Evolutionary conservation across 495 filamentous ascomycete genomes (phyloP).

Genomic region (Hypoxylon fuscum): DNA sequence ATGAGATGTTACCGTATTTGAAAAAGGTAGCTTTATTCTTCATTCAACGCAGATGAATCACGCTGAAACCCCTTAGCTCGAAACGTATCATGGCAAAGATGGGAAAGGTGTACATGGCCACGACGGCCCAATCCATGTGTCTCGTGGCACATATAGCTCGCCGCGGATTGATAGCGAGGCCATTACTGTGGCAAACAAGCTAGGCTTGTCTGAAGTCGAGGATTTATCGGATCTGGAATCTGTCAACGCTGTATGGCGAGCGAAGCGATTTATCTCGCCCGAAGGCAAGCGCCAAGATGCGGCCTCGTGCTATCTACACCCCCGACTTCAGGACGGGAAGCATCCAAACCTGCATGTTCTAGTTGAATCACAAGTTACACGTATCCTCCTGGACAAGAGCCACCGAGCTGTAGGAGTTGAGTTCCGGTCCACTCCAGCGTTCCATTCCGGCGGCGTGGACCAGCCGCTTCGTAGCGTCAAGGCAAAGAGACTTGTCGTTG

Average conservation of each 20-base stretch:
- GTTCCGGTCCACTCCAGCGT: constrained; percentile 37
- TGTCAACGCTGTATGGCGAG: constrained; percentile 31
- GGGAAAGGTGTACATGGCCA: constrained; percentile 50
- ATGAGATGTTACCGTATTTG: constrained; percentile 58
- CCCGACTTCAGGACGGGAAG: constrained; percentile 50
- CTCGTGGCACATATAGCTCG: constrained; percentile 45
- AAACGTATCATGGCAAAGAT: constrained; percentile 54
- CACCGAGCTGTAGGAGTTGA: constrained; percentile 54
- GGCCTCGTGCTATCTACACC: constrained; percentile 50
- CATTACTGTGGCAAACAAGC: constrained; percentile 47
- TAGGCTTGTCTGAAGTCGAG: constrained; percentile 31
- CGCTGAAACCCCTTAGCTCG: constrained; percentile 39
- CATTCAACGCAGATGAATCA: background rate
- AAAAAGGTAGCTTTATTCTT: constrained; percentile 52
- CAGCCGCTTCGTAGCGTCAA: background rate
- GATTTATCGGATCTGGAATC: constrained; percentile 36
- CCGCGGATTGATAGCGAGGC: constrained; percentile 46
- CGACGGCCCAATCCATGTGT: constrained; percentile 59
- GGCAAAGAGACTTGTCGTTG: constrained; percentile 47
- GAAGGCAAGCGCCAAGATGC: constrained; percentile 43
- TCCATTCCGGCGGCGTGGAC: background rate
- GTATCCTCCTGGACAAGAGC: constrained; percentile 54
- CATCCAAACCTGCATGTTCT: constrained; percentile 63
- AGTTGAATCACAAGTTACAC: constrained; percentile 56
- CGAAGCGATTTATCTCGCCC: constrained; percentile 33